Base-by-base conservation (phyloP, 2,329 filamentous ascomycete genomes). In the Plectosphaerella sp. region DNA sequence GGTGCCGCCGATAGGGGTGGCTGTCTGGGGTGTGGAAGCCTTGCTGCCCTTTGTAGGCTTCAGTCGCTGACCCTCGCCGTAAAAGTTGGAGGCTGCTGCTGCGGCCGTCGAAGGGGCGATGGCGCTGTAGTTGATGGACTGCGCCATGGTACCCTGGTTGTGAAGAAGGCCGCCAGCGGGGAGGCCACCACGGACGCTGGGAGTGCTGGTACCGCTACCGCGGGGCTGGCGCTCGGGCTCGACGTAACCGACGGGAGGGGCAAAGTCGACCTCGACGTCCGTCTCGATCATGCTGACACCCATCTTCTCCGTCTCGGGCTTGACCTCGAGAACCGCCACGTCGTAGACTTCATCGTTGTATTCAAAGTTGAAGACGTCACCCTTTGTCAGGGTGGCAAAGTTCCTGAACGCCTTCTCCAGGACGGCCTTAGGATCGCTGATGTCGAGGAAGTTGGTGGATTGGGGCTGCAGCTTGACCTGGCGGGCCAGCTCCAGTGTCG, bases 381-480 rank as follows among this genome's bases (percentile, higher is more conserved):
- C 92, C 64, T 92, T 90, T 3, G 92, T 96, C 15, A 97, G 79
- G 48, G 93, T 93, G 15, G 92, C 90, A 72, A 97, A 99, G 71
- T 95, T 95, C 43, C 93, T 87, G 72, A 99, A 97, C 0, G 91
- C 93, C 62, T 94, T 94, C 72, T 99, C 94, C 28, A 99, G 84
- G 12, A 99, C 94, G 41, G 94, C 94, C 72, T 96, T 97, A 20
- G 94, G 94, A 63, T 99, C 94, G 62, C 88, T 93, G 66, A 99
- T 97, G 45, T 97, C 93, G 57, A 99, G 87, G 72, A 99, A 99
- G 61, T 87, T 88, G 49, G 89, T 85, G 20, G 90, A 92, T 72
- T 99, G 94, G 0, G 94, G 90, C 73, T 99, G 93, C 9, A 99
- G 83, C 73, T 99, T 99, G 75, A 99, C 95, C 70, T 96, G 87